Conservation (phyloP, 1,284 basidiomycete genomes). For the Trametes sp. region DNA sequence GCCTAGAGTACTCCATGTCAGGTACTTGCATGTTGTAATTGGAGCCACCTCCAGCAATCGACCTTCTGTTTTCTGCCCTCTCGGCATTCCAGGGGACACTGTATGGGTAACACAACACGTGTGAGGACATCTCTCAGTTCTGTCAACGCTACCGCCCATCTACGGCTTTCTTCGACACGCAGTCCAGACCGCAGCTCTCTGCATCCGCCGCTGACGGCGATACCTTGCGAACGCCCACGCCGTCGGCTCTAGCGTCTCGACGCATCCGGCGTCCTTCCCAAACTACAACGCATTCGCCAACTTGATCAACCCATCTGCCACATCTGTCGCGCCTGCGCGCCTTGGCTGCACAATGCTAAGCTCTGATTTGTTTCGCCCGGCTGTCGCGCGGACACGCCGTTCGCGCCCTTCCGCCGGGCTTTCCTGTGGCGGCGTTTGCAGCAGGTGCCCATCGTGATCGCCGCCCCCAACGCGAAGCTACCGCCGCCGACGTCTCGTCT, state of each 20-base stretch:
- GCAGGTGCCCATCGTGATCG: background rate
- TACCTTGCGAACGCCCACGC: no score
- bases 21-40: constrained; percentile 5
- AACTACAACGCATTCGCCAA: background rate
- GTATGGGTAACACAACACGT: background rate
- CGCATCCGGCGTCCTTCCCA: background rate
- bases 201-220: background rate
- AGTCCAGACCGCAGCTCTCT: background rate
- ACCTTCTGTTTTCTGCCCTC: background rate
- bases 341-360: background rate
- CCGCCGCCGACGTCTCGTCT: background rate
- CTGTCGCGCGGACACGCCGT: background rate
- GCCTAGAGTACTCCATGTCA: background rate
- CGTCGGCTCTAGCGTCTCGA: no score
- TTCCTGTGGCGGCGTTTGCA: no score
- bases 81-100: no score
- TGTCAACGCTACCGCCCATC: background rate
- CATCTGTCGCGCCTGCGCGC: background rate
- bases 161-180: background rate
- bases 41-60: background rate
- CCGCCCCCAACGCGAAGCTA: background rate
- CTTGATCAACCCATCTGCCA: constrained; percentile 4
- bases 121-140: background rate
- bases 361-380: background rate
- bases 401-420: background rate